Percentiles rank a stretch among this genome's conserved stretches.
Evolutionary conservation across 129 eudicot species (phyloP).

Genomic region (Kitagawia praeruptora): DNA sequence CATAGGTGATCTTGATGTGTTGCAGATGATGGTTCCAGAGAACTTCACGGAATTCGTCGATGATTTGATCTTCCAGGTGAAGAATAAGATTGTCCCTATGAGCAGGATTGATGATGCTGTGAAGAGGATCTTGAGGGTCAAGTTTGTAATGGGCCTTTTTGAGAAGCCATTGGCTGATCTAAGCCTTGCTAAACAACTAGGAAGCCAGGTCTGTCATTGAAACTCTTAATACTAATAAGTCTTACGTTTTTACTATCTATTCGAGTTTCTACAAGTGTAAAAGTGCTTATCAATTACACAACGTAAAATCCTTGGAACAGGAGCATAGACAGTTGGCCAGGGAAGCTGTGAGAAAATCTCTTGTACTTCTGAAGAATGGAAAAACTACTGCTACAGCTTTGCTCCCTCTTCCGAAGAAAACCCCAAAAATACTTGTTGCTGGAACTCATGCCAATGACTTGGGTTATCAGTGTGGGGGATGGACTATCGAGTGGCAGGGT

Average conservation of each 20-base stretch:
- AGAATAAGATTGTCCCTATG: slow-evolving; percentile 30
- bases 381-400: slow-evolving; percentile 19
- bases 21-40: slow-evolving; percentile 21
- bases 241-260: neutral
- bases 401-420: slow-evolving; percentile 46
- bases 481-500: slow-evolving; percentile 50
- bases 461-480: slow-evolving; percentile 48
- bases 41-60: slow-evolving; percentile 28
- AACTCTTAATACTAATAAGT: neutral
- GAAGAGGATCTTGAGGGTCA: slow-evolving; percentile 38
- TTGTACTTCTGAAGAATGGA: slow-evolving; percentile 53
- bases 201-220: slow-evolving; percentile 15
- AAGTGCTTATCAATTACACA: neutral
- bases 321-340: slow-evolving; percentile 52
- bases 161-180: slow-evolving; percentile 42
- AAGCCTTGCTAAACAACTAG: slow-evolving; percentile 24
- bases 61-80: slow-evolving; percentile 21
- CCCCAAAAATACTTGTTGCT: slow-evolving; percentile 33
- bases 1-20: neutral
- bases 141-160: slow-evolving; percentile 33
- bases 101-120: slow-evolving; percentile 52
- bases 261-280: too few species aligned
- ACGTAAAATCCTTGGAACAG: slow-evolving; percentile 6
- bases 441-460: slow-evolving; percentile 47
- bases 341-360: slow-evolving; percentile 61